These are phyloP conservation scores for Trichoderma asperellum DNA, from an alignment of 2,329 filamentous ascomycete species.

Conservation along the genomic window DNA sequence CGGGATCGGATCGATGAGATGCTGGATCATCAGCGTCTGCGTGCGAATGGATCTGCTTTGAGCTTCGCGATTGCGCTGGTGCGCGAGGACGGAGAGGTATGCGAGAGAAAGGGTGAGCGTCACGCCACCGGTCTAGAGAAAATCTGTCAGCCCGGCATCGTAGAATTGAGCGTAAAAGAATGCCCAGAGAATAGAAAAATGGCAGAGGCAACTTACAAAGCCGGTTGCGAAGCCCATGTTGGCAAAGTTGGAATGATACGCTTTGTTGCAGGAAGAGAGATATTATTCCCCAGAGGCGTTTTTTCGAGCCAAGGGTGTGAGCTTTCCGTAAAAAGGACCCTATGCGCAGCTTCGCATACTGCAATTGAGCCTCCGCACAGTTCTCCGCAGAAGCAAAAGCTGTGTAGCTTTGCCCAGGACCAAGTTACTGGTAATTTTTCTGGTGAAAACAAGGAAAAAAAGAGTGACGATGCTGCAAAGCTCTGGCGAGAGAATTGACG, in stretches of 20 bases:
- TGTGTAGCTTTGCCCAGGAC: slow-evolving; percentile 27
- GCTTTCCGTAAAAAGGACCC: slow-evolving; percentile 17
- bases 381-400: slow-evolving; percentile 27
- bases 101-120: slow-evolving; percentile 74
- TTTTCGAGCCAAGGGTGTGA: not conserved
- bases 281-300: slow-evolving; percentile 10
- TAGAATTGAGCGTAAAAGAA: not conserved
- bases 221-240: slow-evolving; percentile 75
- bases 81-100: slow-evolving; percentile 71
- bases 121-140: slow-evolving; percentile 69
- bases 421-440: slow-evolving; percentile 28
- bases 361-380: slow-evolving; percentile 37
- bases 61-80: slow-evolving; percentile 67
- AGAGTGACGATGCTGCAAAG: slow-evolving; percentile 10
- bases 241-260: slow-evolving; percentile 15
- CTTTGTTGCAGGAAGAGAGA: slow-evolving; percentile 21
- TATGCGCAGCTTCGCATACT: slow-evolving; percentile 41
- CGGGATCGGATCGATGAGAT: slow-evolving; percentile 54
- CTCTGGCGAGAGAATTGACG: slow-evolving; percentile 27
- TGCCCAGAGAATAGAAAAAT: not conserved
- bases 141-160: slow-evolving; percentile 24
- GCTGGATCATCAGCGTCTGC: slow-evolving; percentile 59
- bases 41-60: slow-evolving; percentile 61
- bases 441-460: not conserved
- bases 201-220: slow-evolving; percentile 61